Base-by-base conservation (phyloP, 208 protist genomes). In the Trypanosoma cruzi region DNA sequence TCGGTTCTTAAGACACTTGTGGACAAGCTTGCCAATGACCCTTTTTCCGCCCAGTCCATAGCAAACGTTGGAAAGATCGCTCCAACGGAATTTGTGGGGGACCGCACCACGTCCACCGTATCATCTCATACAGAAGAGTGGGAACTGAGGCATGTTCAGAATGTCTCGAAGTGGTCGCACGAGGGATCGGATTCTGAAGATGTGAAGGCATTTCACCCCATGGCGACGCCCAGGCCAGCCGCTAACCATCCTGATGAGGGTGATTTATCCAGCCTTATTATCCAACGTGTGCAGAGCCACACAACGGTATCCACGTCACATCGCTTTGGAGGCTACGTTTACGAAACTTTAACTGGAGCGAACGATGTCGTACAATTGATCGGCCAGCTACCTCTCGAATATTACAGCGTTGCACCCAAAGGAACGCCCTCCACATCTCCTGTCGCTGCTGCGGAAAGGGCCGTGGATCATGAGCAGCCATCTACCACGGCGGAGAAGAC, bases 251-350 rank as follows among this genome's bases (percentile, higher is more conserved):
- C 64, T 31, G n/a, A 40, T 50, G 64, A 34, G 5, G 14, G 6
- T 1, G 54, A 60, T 31, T 49, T 16, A 61, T 68, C 37, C 24
- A 28, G 24, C 7, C 37, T 59, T 34, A 16, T 7, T 26, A 50
- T 61, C 5, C 13, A 73, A 26, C 10, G 14, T 24, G 22, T 11
- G 14, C 16, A 46, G 18, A 49, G 32, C 28, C 10, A 1, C 7
- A 28, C 22, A n/a, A 7, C n/a, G 20, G 1, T 7, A 5, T 32
- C 14, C 0, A 37, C 6, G 6, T 69, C 70, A 24, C 70, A 69
- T 49, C 63, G 54, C n/a, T 69, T 75, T 75, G 70, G 70, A 26
- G 56, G 44, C 6, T 75, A 64, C 24, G 40, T 68, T 16, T 75
- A 75, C 46, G 70, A 63, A 37, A n/a, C 57, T 24, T 20, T 42